phyloP scores from a whole-genome alignment of 129 eudicot species.

The Flaveria linearis region DNA sequence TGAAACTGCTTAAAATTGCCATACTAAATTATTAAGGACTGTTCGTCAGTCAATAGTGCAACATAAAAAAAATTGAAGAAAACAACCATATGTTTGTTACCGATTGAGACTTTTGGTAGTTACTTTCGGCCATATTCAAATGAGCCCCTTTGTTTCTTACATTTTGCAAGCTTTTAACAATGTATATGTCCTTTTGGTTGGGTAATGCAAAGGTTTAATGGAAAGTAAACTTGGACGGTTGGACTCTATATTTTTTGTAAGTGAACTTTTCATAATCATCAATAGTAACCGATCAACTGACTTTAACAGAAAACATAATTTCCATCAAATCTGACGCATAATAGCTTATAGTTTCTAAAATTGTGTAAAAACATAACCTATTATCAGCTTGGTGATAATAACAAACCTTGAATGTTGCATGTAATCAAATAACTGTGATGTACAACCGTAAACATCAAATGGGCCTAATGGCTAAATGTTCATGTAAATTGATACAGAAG shows the following conservation, averaged over 20 bases:
- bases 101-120: neutral
- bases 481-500: neutral
- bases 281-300: neutral
- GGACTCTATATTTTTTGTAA: neutral
- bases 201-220: conserved; percentile 2
- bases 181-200: neutral
- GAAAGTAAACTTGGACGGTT: neutral
- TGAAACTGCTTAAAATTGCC: neutral
- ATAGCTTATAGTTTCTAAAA: neutral
- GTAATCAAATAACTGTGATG: neutral
- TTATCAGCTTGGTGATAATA: neutral
- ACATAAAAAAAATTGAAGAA: neutral
- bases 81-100: neutral
- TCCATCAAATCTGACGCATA: conserved; percentile 1
- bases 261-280: conserved; percentile 7
- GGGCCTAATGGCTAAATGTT: neutral
- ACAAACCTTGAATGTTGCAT: neutral
- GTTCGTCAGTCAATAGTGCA: conserved; percentile 3
- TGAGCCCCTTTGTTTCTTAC: neutral
- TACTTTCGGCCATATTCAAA: neutral
- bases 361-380: conserved; percentile 7
- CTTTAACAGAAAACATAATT: neutral
- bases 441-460: neutral
- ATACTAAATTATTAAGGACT: neutral
- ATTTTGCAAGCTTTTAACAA: neutral